A percentile compares a stretch with the other conserved stretches of the same genome.
Conservation (phyloP, 179 eudicot species). For the Gypsophila paniculata region DNA sequence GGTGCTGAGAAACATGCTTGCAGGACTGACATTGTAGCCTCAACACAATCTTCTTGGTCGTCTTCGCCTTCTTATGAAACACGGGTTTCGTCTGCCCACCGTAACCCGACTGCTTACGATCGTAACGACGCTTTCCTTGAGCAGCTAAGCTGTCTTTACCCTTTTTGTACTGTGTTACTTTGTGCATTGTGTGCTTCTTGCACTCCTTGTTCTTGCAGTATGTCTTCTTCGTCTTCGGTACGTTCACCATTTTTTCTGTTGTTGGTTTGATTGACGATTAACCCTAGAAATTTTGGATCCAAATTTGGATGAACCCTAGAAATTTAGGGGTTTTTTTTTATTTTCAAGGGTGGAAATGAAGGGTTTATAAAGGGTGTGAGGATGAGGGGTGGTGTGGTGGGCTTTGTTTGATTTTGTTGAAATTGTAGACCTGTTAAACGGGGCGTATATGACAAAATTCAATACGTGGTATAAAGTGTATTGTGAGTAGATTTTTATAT, state of each 20-base stretch:
- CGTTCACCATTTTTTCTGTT: conserved; percentile 18
- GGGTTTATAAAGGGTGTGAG: no score
- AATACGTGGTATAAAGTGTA: no score
- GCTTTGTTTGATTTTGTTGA: no score
- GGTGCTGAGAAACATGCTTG: conserved; percentile 12
- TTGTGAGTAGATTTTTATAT: no score
- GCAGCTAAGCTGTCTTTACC: conserved; percentile 15
- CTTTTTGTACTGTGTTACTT: conserved; percentile 19
- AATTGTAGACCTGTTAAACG: no score
- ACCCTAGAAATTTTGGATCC: no score
- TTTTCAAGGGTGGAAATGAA: no score
- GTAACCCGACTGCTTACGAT: conserved; percentile 16
- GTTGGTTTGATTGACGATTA: no score
- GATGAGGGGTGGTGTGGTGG: no score
- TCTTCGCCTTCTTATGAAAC: conserved; percentile 15
- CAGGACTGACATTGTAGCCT: conserved; percentile 15
- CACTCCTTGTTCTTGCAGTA: conserved; percentile 23
- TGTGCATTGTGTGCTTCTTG: conserved; percentile 17
- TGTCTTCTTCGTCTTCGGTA: conserved; percentile 15
- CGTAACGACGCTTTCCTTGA: conserved; percentile 16
- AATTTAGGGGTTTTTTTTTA: no score
- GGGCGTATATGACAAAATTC: no score
- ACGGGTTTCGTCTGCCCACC: conserved; percentile 17
- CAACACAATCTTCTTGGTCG: conserved; percentile 4
- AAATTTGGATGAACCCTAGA: no score